phyloP scores from a whole-genome alignment of 1,139 yeast species.

The Yamadazyma mexicana region DNA sequence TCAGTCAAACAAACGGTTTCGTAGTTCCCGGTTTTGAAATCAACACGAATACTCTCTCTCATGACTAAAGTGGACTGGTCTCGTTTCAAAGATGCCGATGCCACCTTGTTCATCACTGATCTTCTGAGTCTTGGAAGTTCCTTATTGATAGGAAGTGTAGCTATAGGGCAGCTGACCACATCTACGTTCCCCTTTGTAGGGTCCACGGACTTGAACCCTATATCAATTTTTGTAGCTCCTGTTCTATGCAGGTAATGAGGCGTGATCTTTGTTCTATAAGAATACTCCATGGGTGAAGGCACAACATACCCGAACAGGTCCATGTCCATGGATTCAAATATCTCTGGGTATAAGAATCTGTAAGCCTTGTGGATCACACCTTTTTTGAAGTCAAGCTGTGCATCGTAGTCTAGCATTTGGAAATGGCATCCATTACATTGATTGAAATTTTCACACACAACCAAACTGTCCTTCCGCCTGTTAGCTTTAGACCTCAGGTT shows the following conservation, averaged over 20 bases:
- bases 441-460: slow-evolving; percentile 72
- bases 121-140: slow-evolving; percentile 11
- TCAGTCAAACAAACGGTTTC: slow-evolving; percentile 48
- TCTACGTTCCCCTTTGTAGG: slow-evolving; percentile 76
- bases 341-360: slow-evolving; percentile 32
- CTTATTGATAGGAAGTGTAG: slow-evolving; percentile 69
- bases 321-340: slow-evolving; percentile 12
- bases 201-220: slow-evolving; percentile 36
- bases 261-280: slow-evolving; percentile 87
- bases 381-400: slow-evolving; percentile 36
- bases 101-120: background rate
- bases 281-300: slow-evolving; percentile 59
- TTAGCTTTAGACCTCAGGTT: slow-evolving; percentile 13
- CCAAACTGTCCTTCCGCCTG: slow-evolving; percentile 26
- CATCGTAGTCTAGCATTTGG: slow-evolving; percentile 44
- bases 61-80: slow-evolving; percentile 17
- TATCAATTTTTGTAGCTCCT: slow-evolving; percentile 9
- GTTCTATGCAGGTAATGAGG: slow-evolving; percentile 78
- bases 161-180: slow-evolving; percentile 89
- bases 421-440: slow-evolving; percentile 57
- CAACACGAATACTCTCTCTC: slow-evolving; percentile 35
- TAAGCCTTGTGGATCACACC: slow-evolving; percentile 35
- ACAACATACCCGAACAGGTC: slow-evolving; percentile 14
- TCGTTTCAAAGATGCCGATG: slow-evolving; percentile 1
- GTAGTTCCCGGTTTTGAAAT: slow-evolving; percentile 34